Base-by-base conservation (phyloP, 495 filamentous ascomycete species). In the Talaromyces thailandensis region DNA sequence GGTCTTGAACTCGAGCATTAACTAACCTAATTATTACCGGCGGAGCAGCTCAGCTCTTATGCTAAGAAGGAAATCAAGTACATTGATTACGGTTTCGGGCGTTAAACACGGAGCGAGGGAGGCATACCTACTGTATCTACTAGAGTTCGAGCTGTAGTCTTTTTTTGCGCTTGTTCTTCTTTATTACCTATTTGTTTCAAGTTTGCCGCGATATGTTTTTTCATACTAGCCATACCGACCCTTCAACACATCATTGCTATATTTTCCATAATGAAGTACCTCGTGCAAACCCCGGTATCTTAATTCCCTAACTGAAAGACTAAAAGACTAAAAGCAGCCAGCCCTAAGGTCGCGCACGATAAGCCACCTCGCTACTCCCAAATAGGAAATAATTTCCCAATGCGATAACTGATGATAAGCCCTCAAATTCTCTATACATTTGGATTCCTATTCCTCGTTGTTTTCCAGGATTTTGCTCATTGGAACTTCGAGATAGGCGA, bases 331-430 rank as follows among this genome's bases (percentile, higher is more conserved):
- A 48, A n/a, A 18, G 6, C 16, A 48, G 0, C n/a, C 6, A 48
- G 9, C 43, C 43, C 43, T 48, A 48, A 48, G 43, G 3, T 48
- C 43, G n/a, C 2, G 43, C n/a, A 48, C 43, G 51, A 55, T 55
- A 55, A 55, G 51, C 26, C 5, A 23, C 3, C n/a, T 28, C 9
- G 11, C 51, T 55, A 55, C 51, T 16, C 51, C 51, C 51, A 28
- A 55, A 55, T 23, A 55, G 51, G 51, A 25, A 55, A 55, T 55
- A 26, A 55, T 55, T 55, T 55, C 51, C 51, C 23, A 55, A 55
- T 28, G 11, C 26, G 23, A 55, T 55, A 55, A 28, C 12, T 9
- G 23, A 55, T 55, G 14, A 55, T 23, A 1, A 53, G 28, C 9
- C 21, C n/a, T n/a, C 12, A 53, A 28, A 4, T 4, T 25, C 21